Evolutionary conservation across 2,329 filamentous ascomycete species (phyloP).

Genomic region (Xylaria digitata): DNA sequence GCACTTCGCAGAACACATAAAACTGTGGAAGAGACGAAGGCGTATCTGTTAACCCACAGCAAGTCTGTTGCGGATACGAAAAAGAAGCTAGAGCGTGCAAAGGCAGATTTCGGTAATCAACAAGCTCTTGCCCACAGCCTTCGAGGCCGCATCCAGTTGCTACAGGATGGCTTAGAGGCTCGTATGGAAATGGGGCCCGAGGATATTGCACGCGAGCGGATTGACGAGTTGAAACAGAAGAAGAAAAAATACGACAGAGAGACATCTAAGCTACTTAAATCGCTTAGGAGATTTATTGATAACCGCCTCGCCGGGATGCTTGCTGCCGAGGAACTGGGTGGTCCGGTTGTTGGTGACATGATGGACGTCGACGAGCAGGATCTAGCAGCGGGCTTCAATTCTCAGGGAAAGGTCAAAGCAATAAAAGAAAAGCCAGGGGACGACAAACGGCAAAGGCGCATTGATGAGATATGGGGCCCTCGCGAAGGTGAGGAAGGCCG

Average conservation of each 20-base stretch:
- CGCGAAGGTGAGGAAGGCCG: constrained; percentile 45
- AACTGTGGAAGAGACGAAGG: constrained; percentile 72
- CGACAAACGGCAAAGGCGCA: constrained; percentile 67
- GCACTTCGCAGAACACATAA: constrained; percentile 75
- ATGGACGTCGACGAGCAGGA: constrained; percentile 72
- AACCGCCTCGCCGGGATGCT: constrained; percentile 78
- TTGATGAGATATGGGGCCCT: constrained; percentile 72
- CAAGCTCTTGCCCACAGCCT: constrained; percentile 65
- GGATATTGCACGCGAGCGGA: constrained; percentile 70
- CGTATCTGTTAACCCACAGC: constrained; percentile 63
- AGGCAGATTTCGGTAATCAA: constrained; percentile 65
- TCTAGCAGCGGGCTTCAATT: constrained; percentile 69
- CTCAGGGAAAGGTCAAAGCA: constrained; percentile 67
- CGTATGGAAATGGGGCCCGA: constrained; percentile 68
- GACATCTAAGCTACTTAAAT: constrained; percentile 69
- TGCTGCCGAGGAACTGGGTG: constrained; percentile 84
- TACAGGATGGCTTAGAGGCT: constrained; percentile 68
- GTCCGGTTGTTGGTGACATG: constrained; percentile 81
- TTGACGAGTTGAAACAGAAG: constrained; percentile 69
- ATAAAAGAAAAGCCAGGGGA: constrained; percentile 56
- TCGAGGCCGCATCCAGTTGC: constrained; percentile 58
- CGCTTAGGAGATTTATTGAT: constrained; percentile 77
- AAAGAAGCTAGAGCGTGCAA: constrained; percentile 63
- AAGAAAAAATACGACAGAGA: constrained; percentile 70
- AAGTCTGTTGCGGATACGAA: constrained; percentile 57